Base-by-base conservation (phyloP, 345 rosid genomes). In the Brassica napus region DNA sequence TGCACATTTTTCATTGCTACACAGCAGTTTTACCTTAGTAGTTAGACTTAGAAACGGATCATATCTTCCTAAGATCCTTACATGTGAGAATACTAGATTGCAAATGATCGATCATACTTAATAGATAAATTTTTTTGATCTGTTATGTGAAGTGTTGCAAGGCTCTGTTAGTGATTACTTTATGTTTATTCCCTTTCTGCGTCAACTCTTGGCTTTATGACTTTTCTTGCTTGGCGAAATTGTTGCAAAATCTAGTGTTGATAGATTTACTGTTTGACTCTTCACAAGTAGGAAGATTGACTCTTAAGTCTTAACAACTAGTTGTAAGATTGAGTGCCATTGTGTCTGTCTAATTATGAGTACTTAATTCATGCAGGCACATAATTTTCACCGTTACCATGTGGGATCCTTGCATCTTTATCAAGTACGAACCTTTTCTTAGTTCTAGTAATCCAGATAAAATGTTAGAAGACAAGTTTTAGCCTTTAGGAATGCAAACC, bases 341-440 rank as follows among this genome's bases (percentile, higher is more conserved):
- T 74, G 80, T 24, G 73, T 59, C 65, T 52, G 65, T 76, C 83
- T 81, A 76, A 81, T 71, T 76, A 60, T 16, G 82, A 85, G 72
- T 86, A 86, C 89, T 88, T 94, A 92, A 84, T 92, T 92, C 90
- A 87, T 94, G 97, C 97, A 94, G 97, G 97, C 95, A 94, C 97
- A 91, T 92, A 90, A 90, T 82, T 84, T 84, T 84, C 83, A 67
- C 81, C 79, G 72, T 81, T 84, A 76, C 83, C 71, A 82, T 89
- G 88, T 83, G 83, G 83, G 86, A 82, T 80, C 79, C 82, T 88
- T 86, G 81, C 93, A 78, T 83, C 89, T 77, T 84, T 88, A 83
- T 81, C 91, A 88, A 86, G 94, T 89, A 89, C 52, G 92, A 79
- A 85, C 81, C 77, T 54, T 65, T 80, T 4, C 44, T 30, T 65